Conservation (phyloP, 2,329 filamentous ascomycete genomes). For the Neonectria ditissima region DNA sequence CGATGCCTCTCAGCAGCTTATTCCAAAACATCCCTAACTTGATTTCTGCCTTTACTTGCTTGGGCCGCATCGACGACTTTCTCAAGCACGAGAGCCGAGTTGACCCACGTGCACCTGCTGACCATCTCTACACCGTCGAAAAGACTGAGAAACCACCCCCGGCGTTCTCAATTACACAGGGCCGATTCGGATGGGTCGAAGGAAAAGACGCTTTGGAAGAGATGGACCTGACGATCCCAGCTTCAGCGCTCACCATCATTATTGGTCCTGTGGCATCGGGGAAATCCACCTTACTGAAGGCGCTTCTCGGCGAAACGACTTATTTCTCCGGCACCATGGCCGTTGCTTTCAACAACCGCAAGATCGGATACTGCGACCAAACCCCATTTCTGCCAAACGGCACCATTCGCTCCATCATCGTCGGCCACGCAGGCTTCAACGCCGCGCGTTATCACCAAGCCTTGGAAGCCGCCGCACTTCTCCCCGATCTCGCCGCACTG, state of each 20-base stretch:
- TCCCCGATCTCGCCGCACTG: slow-evolving; percentile 43
- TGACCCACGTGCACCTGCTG: neutral
- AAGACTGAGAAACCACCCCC: too few relatives aligned
- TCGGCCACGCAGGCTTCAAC: slow-evolving; percentile 49
- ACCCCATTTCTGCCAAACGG: slow-evolving; percentile 50
- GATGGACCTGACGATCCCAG: slow-evolving; percentile 33
- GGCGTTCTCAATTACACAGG: too few relatives aligned
- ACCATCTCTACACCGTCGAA: too few relatives aligned
- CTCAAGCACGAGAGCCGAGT: slow-evolving; percentile 1
- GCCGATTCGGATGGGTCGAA: too few relatives aligned
- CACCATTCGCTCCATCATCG: slow-evolving; percentile 53
- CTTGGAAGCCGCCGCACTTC: slow-evolving; percentile 49
- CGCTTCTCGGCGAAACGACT: slow-evolving; percentile 25
- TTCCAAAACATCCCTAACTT: slow-evolving; percentile 48
- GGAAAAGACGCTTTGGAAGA: too few relatives aligned
- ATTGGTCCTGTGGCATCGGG: slow-evolving; percentile 4
- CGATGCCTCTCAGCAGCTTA: slow-evolving; percentile 40
- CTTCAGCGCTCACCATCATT: slow-evolving; percentile 30
- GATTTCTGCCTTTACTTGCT: slow-evolving; percentile 13
- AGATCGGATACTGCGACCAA: slow-evolving; percentile 50
- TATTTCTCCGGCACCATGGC: slow-evolving; percentile 9
- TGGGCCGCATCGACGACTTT: slow-evolving; percentile 13
- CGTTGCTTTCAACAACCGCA: neutral
- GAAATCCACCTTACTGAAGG: slow-evolving; percentile 40
- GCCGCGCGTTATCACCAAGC: slow-evolving; percentile 50